These are phyloP conservation scores for Colletotrichum liriopes DNA, from an alignment of 2,329 filamentous ascomycete genomes.

Conservation along the genomic window DNA sequence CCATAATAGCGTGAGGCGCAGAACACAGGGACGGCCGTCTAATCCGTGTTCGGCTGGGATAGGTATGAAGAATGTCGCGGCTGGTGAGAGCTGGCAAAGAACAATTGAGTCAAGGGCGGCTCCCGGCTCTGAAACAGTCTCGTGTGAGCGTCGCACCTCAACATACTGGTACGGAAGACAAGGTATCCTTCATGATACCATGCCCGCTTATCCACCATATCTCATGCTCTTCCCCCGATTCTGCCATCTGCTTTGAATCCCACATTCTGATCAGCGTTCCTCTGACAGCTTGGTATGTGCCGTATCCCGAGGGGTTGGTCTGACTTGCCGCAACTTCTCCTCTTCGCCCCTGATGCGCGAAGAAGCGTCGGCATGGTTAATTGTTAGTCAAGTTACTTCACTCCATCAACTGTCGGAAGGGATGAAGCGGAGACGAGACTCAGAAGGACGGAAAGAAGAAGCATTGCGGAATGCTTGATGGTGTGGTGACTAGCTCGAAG, in stretches of 20 bases:
- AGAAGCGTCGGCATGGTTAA: background rate
- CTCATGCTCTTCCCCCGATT: background rate
- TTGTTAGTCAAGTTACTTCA: background rate
- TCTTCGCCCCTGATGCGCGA: background rate
- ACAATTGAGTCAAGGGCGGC: slow-evolving; percentile 5
- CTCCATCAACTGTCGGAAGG: background rate
- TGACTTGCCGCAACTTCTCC: background rate
- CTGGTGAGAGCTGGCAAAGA: background rate
- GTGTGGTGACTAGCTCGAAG: background rate
- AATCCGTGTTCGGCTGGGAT: background rate
- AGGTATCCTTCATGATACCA: slow-evolving; percentile 1
- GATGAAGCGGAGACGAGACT: background rate
- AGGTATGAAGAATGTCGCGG: background rate
- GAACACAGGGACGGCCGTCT: background rate
- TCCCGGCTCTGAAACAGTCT: slow-evolving; percentile 16
- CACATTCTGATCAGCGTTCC: slow-evolving; percentile 9
- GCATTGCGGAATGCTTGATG: background rate
- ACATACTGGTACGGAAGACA: background rate
- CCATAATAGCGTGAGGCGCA: background rate
- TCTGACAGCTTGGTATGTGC: slow-evolving; percentile 5
- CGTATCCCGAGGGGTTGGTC: background rate
- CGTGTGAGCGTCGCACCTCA: slow-evolving; percentile 2
- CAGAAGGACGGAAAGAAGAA: background rate
- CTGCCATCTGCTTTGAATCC: background rate
- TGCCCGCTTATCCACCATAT: background rate